These are phyloP conservation scores for Syncephalis plumigaleata DNA, from an alignment of 371 early-diverging fungal species.

Conservation along the genomic window DNA sequence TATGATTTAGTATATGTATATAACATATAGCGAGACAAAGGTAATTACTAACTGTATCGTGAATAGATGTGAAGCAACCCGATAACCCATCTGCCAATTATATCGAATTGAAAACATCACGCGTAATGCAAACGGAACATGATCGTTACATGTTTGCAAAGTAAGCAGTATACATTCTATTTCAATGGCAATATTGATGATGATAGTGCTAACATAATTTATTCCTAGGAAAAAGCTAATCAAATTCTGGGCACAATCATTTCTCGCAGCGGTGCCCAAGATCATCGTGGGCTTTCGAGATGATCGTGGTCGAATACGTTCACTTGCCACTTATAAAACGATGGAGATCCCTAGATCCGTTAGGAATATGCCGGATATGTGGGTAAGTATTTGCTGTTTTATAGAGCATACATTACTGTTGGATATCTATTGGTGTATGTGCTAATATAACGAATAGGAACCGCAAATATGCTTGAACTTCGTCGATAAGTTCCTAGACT, in stretches of 20 bases:
- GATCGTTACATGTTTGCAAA: conserved; percentile 41
- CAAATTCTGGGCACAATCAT: conserved; percentile 86
- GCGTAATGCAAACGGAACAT: conserved; percentile 28
- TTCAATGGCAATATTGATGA: no score
- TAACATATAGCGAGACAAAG: no score
- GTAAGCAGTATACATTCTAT: no score
- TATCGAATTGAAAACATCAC: conserved; percentile 78
- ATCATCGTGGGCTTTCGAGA: conserved; percentile 77
- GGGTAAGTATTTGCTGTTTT: conserved; percentile 22
- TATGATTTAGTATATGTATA: no score
- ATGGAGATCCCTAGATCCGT: conserved; percentile 68
- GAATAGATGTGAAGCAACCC: conserved; percentile 20
- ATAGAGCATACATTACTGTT: not conserved
- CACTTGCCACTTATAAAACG: conserved; percentile 44
- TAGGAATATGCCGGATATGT: conserved; percentile 26
- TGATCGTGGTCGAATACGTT: conserved; percentile 37
- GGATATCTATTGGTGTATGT: not conserved
- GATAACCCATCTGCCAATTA: conserved; percentile 33
- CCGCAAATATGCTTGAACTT: conserved; percentile 28
- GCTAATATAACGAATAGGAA: conserved; percentile 15
- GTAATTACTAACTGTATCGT: no score
- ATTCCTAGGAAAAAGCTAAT: conserved; percentile 58
- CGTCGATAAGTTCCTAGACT: conserved; percentile 20
- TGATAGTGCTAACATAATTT: not conserved
- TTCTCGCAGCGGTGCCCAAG: conserved; percentile 66